Conservation (phyloP, 208 protist genomes). For the Jaenimonas drosophilae region DNA sequence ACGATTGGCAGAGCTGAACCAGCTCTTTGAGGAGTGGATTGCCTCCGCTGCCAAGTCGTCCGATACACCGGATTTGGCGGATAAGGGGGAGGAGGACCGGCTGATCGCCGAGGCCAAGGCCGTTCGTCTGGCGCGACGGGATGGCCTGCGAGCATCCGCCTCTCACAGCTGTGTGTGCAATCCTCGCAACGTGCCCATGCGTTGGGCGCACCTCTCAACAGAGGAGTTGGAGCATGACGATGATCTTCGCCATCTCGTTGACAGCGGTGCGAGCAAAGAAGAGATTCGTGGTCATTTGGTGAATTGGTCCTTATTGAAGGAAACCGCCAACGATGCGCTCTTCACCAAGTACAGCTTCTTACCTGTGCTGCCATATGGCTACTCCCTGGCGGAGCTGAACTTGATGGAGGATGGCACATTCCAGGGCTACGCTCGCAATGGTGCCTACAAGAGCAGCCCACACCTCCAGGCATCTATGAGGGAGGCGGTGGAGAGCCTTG, state of each 20-base stretch:
- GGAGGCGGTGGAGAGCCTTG: constrained; percentile 28
- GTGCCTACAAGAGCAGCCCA: constrained; percentile 12
- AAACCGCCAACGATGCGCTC: constrained; percentile 50
- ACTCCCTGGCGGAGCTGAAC: constrained; percentile 40
- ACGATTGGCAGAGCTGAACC: constrained; percentile 7
- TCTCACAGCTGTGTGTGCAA: constrained; percentile 13
- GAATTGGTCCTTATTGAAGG: constrained; percentile 40
- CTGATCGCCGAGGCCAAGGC: constrained; percentile 2
- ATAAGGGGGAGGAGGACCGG: neutral
- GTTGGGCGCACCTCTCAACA: constrained; percentile 43
- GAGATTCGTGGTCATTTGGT: constrained; percentile 17
- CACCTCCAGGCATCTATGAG: constrained; percentile 25
- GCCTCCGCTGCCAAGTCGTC: neutral
- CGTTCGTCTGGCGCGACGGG: constrained; percentile 6
- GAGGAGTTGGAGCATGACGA: constrained; percentile 37
- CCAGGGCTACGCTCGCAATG: constrained; percentile 12
- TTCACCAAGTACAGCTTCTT: constrained; percentile 52
- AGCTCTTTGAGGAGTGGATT: constrained; percentile 2
- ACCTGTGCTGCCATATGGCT: constrained; percentile 28
- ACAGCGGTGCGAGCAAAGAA: constrained; percentile 7
- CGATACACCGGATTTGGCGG: neutral
- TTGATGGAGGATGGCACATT: constrained; percentile 33
- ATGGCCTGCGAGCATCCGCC: neutral
- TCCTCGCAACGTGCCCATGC: constrained; percentile 42
- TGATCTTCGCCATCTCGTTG: constrained; percentile 19